Percentiles rank a stretch among this genome's conserved stretches.
Conservation (phyloP, 805 yeast genomes). For the Kuraishia piskuri region DNA sequence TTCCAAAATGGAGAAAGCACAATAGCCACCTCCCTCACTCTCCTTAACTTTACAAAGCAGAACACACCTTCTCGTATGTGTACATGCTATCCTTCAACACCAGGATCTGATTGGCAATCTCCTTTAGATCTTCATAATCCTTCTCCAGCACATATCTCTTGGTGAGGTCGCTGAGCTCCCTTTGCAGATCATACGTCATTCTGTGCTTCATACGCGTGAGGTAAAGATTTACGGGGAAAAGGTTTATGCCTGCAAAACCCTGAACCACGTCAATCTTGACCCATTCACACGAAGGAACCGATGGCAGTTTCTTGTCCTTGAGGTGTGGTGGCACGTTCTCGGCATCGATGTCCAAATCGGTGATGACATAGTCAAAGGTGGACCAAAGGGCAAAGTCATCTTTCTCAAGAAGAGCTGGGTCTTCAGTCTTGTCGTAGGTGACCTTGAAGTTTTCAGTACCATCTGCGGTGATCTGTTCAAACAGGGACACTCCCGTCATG, state of each 20-base stretch:
- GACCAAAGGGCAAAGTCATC: constrained; percentile 25
- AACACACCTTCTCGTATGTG: constrained; percentile 2
- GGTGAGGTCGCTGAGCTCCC: not conserved
- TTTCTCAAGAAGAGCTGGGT: constrained; percentile 10
- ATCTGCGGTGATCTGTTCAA: constrained; percentile 48
- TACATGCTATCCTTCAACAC: constrained; percentile 1
- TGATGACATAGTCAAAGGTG: constrained; percentile 41
- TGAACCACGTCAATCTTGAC: constrained; percentile 25
- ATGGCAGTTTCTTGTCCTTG: constrained; percentile 12
- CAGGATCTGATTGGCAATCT: not conserved
- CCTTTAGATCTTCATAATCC: constrained; percentile 5
- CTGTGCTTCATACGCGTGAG: not conserved
- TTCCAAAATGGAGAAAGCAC: not conserved
- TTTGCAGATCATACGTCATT: not conserved
- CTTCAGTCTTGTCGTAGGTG: constrained; percentile 76
- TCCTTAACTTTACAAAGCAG: not conserved
- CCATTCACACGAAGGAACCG: constrained; percentile 31
- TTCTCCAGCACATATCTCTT: not conserved
- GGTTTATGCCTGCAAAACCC: constrained; percentile 26
- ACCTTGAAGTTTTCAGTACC: constrained; percentile 16
- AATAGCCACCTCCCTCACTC: no score
- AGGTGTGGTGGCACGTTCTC: constrained; percentile 3
- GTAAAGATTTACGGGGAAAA: not conserved
- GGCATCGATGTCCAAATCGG: constrained; percentile 18
- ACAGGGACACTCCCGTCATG: constrained; percentile 79